Percentiles rank a stretch among this genome's conserved stretches.
Evolutionary conservation across 208 protist genomes (phyloP).

Genomic region (Trypanosoma avium): DNA sequence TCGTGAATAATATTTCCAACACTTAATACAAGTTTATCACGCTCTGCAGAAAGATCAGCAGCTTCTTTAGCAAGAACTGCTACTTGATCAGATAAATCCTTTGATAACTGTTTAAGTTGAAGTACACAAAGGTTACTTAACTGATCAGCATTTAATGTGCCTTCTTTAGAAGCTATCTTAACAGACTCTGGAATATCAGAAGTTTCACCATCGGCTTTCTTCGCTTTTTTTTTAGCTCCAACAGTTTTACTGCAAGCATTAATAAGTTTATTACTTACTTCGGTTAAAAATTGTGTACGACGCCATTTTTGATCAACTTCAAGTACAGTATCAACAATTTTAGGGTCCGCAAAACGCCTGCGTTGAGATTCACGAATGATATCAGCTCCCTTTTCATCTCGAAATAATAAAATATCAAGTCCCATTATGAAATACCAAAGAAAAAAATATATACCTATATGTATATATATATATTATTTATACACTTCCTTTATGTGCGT

Average conservation of each 20-base stretch:
- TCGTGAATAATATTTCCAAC: constrained; percentile 98
- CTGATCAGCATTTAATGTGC: constrained; percentile 53
- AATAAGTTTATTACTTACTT: constrained; percentile 87
- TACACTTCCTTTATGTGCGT: too few species aligned
- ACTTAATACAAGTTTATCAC: constrained; percentile 76
- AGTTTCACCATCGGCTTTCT: constrained; percentile 83
- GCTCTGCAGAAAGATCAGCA: constrained; percentile 50
- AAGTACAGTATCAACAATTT: constrained; percentile 92
- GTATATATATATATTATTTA: constrained; percentile 9
- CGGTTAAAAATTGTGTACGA: constrained; percentile 73
- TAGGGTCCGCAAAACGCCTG: constrained; percentile 88
- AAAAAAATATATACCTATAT: constrained; percentile 6
- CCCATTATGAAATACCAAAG: constrained; percentile 54
- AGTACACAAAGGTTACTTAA: constrained; percentile 72
- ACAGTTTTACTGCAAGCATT: constrained; percentile 91
- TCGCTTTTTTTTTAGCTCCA: constrained; percentile 91
- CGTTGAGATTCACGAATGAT: constrained; percentile 95
- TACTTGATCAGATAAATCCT: constrained; percentile 63
- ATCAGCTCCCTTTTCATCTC: constrained; percentile 92
- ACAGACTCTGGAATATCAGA: constrained; percentile 65
- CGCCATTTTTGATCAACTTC: constrained; percentile 93
- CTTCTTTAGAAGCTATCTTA: constrained; percentile 45
- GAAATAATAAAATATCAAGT: constrained; percentile 97
- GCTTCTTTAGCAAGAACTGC: constrained; percentile 62
- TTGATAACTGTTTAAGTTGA: constrained; percentile 91